A percentile compares a stretch with the other conserved stretches of the same genome.
phyloP scores from a whole-genome alignment of 345 rosid genomes.

The Rhodamnia argentea region DNA sequence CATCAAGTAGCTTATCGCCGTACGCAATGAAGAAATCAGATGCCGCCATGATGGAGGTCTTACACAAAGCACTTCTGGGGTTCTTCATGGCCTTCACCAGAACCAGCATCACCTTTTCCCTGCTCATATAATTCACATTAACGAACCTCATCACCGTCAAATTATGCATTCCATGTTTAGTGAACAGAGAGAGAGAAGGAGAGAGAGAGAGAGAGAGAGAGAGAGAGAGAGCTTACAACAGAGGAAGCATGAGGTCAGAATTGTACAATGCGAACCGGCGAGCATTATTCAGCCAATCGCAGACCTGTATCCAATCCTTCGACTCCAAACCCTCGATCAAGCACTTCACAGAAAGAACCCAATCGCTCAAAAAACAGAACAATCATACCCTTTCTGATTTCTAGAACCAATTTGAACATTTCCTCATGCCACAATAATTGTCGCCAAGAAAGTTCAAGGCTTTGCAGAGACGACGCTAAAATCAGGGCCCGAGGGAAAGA shows the following conservation, averaged over 20 bases:
- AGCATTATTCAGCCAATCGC: conserved; percentile 52
- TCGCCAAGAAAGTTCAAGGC: background rate
- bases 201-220: background rate
- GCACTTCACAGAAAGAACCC: conserved; percentile 11
- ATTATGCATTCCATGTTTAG: background rate
- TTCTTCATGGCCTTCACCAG: conserved; percentile 79
- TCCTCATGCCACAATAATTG: background rate
- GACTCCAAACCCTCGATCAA: conserved; percentile 59
- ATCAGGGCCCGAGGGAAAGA: background rate
- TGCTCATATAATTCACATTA: conserved; percentile 3
- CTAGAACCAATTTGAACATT: background rate
- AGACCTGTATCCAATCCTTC: conserved; percentile 62
- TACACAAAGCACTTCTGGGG: conserved; percentile 88
- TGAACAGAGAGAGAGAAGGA: background rate
- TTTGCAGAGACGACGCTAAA: background rate
- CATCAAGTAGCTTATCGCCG: conserved; percentile 49
- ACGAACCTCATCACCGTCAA: background rate
- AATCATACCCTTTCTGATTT: background rate
- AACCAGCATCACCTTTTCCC: conserved; percentile 65
- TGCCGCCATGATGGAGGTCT: conserved; percentile 87
- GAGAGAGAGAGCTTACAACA: background rate
- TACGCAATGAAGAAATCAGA: conserved; percentile 62
- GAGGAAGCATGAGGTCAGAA: conserved; percentile 51
- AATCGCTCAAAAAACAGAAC: background rate
- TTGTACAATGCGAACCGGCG: conserved; percentile 63